phyloP scores from a whole-genome alignment of 2,329 filamentous ascomycete species.

The Aspergillus cejpii region DNA sequence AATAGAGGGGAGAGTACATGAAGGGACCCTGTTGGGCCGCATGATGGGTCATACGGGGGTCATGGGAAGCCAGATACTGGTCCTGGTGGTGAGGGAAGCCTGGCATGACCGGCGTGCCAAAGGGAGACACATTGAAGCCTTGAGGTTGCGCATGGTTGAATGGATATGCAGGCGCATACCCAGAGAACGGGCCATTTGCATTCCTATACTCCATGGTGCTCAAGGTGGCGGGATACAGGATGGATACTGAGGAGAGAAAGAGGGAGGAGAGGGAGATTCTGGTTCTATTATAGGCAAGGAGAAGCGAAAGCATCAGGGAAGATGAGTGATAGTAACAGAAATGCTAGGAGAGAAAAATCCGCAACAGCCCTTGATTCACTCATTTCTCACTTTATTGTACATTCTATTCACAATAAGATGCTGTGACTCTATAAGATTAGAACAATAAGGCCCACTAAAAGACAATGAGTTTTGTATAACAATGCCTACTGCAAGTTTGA shows the following conservation, averaged over 20 bases:
- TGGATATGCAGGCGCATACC: background rate
- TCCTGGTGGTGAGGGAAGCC: background rate
- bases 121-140: background rate
- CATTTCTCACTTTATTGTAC: background rate
- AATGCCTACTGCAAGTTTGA: no score
- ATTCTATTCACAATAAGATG: background rate
- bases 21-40: background rate
- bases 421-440: background rate
- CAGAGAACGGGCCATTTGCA: background rate
- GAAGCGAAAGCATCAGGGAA: background rate
- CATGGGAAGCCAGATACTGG: background rate
- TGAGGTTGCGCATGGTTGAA: background rate
- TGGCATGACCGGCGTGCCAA: background rate
- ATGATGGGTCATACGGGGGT: background rate
- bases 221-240: background rate
- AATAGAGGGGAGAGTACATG: background rate
- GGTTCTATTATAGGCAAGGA: background rate
- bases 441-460: no score
- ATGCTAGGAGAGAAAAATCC: background rate
- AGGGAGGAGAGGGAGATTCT: background rate
- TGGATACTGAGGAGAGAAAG: background rate
- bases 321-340: background rate
- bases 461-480: background rate
- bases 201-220: conserved; percentile 2
- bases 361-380: background rate